phyloP scores from a whole-genome alignment of 768 basidiomycete genomes.

The Rhodotorula diobovata region DNA sequence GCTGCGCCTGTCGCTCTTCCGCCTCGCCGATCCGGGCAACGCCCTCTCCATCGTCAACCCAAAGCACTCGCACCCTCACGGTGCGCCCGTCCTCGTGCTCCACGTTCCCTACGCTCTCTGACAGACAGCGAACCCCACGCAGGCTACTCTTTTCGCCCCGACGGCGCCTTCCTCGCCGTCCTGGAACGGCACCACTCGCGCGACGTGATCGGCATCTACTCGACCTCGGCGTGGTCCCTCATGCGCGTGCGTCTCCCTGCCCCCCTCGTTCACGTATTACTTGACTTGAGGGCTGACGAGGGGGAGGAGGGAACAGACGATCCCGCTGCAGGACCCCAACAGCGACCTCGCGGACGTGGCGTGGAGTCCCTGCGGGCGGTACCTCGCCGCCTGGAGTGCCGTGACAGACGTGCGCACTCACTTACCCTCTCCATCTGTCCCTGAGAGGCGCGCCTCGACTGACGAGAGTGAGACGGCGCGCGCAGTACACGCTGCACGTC shows the following conservation, averaged over 20 bases:
- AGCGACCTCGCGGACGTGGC: slow-evolving; percentile 46
- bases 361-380: slow-evolving; percentile 49
- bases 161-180: slow-evolving; percentile 46
- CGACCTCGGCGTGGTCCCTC: slow-evolving; percentile 11
- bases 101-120: neutral
- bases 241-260: neutral
- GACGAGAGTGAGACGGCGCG: no score
- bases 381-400: slow-evolving; percentile 47
- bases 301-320: slow-evolving; percentile 42
- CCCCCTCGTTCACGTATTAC: neutral
- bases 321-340: slow-evolving; percentile 46
- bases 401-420: slow-evolving; percentile 43
- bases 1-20: slow-evolving; percentile 37
- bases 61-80: neutral
- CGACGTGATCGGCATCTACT: slow-evolving; percentile 48
- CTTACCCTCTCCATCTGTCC: neutral
- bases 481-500: slow-evolving; percentile 47
- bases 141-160: slow-evolving; percentile 35
- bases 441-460: neutral
- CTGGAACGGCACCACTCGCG: slow-evolving; percentile 47
- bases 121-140: neutral
- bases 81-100: neutral
- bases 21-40: neutral
- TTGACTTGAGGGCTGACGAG: neutral
- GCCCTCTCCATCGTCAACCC: slow-evolving; percentile 25